Evolutionary conservation across 768 basidiomycete genomes (phyloP), one percentile per base, ranked within the genome.

Genomic region (Termitomyces titanicus): DNA sequence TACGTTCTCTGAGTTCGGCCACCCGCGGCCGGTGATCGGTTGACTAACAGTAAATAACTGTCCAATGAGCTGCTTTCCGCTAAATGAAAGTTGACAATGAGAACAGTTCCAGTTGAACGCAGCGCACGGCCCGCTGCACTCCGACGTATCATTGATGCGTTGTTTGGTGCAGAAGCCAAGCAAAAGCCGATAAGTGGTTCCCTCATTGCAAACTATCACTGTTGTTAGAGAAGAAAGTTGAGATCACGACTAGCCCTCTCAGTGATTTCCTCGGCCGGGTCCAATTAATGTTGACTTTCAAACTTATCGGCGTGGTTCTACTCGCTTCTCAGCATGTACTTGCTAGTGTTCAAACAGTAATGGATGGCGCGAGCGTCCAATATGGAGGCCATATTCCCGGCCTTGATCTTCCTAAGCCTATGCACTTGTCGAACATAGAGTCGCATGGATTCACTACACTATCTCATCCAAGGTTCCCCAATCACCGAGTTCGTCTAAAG

Each of bases 401-500:
- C 9, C 18, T 13, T 24, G 54, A 54, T 46, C 11, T 54, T 18
- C 39, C 58, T 18, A 29, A 54, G 22, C 33, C 44, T 37, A 40
- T 60, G 54, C 68, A 69, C 39, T 58, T 74, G 29, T 70, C 68
- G 9, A 63, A 66, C 31, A 37, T 74, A 35, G 50, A 59, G 29
- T 63, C 64, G 27, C 62, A 61, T 55, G 66, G 62, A 4, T 79
- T 75, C 54, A 73, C 75, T 2, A 58, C 72, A 9, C 63, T 81
- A 33, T 69, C 73, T 8, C 80, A 82, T 63, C 74, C 83, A 5
- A 68, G 66, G 7, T 83, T 82, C 56, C 82, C 84, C 18, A 66
- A 71, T 35, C 78, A 84, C 55, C 71, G 74, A 46, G 75, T 86
- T 40, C 77, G 84, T 38, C 68, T 86, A 60, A 86, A 84, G 72